Base-by-base conservation (phyloP, 208 protist species). In the Acanthamoeba lenticulata region DNA sequence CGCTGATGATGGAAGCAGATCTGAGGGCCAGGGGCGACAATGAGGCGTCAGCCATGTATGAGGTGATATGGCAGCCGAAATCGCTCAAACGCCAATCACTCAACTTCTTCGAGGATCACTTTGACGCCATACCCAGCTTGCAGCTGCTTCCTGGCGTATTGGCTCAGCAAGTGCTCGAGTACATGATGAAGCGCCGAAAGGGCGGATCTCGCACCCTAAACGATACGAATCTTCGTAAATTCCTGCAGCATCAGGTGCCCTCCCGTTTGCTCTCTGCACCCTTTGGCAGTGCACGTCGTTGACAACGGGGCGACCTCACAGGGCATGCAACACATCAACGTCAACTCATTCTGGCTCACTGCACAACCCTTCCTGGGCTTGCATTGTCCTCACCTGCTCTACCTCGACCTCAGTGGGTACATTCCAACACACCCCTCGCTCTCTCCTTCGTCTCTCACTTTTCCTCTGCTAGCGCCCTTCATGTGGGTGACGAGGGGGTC, bases 131-230 rank as follows among this genome's bases (percentile, higher is more conserved):
- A 15, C 69, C 69, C 21, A 27, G n/a, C n/a, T 27, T 81, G 38
- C 15, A 27, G 38, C 40, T 45, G 38, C 69, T 81, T 7, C 69
- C 69, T 27, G 69, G 69, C n/a, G 21, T 29, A 11, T 9, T 81
- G 38, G 40, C 40, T 9, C 69, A 81, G 32, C 69, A 81, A 42
- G 38, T 81, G 69, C 69, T 81, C 29, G 69, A 81, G 38, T 81
- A 81, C 38, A 81, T 81, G 69, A 81, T 81, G 69, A 81, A 81
- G 38, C n/a, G 69, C 69, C 32, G 69, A 13, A 81, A 81, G 69
- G 38, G 38, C 29, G 69, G 69, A 24, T 81, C 69, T 9, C 29
- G 69, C 36, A 45, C 40, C 29, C 32, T 81, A 9, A 81, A 81
- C 34, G 36, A 17, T 17, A 44, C 32, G 34, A 81, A 81, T 3